phyloP scores from a whole-genome alignment of 179 eudicot genomes.

The Monotropa hypopitys region DNA sequence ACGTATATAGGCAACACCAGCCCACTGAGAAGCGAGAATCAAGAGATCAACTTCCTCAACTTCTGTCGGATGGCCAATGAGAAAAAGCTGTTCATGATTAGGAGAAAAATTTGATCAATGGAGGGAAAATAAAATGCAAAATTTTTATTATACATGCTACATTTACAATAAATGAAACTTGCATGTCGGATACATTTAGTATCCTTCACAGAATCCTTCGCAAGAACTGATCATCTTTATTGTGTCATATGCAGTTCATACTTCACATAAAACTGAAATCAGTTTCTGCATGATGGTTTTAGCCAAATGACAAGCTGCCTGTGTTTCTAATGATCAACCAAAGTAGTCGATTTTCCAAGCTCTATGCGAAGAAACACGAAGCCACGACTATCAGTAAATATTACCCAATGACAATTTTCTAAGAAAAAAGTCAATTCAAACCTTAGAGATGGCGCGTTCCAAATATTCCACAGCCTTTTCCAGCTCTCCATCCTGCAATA shows the following conservation, averaged over 20 bases:
- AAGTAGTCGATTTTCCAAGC: not conserved
- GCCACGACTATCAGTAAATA: not conserved
- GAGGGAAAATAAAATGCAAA: not conserved
- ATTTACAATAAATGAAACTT: not conserved
- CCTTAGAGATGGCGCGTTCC: conserved; percentile 67
- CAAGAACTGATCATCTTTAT: not conserved
- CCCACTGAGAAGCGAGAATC: conserved; percentile 60
- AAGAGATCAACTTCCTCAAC: conserved; percentile 49
- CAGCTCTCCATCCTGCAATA: conserved; percentile 30
- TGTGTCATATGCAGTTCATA: not conserved
- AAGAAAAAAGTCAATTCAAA: conserved; percentile 11
- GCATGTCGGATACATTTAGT: not conserved
- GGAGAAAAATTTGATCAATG: not conserved
- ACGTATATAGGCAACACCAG: conserved; percentile 43
- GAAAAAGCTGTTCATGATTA: conserved; percentile 27
- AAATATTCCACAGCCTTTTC: conserved; percentile 51
- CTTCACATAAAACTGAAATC: not conserved
- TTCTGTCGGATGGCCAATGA: conserved; percentile 34
- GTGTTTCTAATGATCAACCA: not conserved
- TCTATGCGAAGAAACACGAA: not conserved
- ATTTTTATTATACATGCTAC: not conserved
- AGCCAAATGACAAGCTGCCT: not conserved
- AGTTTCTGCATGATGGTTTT: not conserved
- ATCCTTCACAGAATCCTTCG: not conserved
- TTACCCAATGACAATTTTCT: not conserved